Base-by-base conservation (phyloP, 2,329 filamentous ascomycete species). In the Cryoendolithus antarcticus region DNA sequence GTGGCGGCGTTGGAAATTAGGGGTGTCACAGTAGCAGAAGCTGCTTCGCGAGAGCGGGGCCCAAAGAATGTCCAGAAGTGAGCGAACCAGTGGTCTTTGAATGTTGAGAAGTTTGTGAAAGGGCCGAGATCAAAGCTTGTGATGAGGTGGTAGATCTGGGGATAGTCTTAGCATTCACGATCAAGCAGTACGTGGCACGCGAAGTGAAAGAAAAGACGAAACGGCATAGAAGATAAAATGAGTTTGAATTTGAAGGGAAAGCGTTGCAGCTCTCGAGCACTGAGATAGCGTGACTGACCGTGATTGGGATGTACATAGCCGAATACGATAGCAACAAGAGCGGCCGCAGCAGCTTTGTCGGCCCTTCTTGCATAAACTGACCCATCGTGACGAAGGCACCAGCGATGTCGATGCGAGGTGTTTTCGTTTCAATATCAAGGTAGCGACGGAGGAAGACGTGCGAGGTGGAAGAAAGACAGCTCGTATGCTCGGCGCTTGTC, bases 31-130 rank as follows among this genome's bases (percentile, higher is more conserved):
- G 57, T 57, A 0, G 49, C 50, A 29, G 61, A 62, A 11, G 60
- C 65, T 31, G 45, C 51, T n/a, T 57, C 44, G 41, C 70, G 68
- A 3, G 74, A 62, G 3, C 56, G 44, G 0, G 76, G 74, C 0
- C 75, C 75, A 33, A 66, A 64, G 39, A 53, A 62, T 28, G 58
- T 57, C 77, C 77, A 82, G 59, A 82, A 80, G 31, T 60, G 58
- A 37, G 66, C 67, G 58, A 82, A 82, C 71, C 76, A 79, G 45
- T 51, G 55, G 33, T 60, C 51, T 48, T 63, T 60, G 49, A 62
- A 57, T 30, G 46, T 43, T 40, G 40, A 44, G 43, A 50, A 44
- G 32, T 42, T 47, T 34, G 49, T 37, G 15, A 60, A 44, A 31
- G 52, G 43, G 7, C 32, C 37, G 38, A 57, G 29, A 19, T 58